Base-by-base conservation (phyloP, 179 eudicot species). In the Silene coronaria region DNA sequence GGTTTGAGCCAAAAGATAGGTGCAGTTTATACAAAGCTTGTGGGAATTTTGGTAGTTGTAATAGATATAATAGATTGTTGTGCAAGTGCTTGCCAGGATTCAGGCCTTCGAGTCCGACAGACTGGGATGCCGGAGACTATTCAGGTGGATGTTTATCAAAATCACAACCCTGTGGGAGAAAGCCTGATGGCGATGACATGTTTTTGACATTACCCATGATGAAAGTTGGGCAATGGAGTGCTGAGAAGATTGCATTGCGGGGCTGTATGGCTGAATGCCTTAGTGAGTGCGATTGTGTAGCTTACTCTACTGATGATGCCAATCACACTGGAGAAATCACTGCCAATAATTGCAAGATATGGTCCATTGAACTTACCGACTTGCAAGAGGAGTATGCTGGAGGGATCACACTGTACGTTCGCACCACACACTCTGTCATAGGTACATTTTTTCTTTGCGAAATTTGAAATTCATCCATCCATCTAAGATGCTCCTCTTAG, bases 41-140 rank as follows among this genome's bases (percentile, higher is more conserved):
- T 75, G 86, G 87, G 2, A 4, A 45, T 51, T 67, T 78, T 71
- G 80, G 79, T 16, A 69, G 70, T 53, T 86, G 87, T 63, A 76
- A 78, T 69, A 71, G 61, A 12, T 21, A 65, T 17, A 57, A 27
- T 10, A 11, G 51, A 13, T 23, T 61, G 21, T 13, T 30, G 17
- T 86, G 88, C 64, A 69, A 42, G 19, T 83, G 88, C 51, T 76
- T 79, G 72, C 76, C 76, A 6, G 88, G 86, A 3, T 86, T 79
- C 38, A 10, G 3, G 5, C 85, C 83, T 32, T 23, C 11, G 16
- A 5, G 0, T 27, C 63, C 27, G 1, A 6, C 57, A 7, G 66
- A 68, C 21, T 86, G 86, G 86, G 55, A 36, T 12, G 16, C 5
- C 8, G 65, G 58, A n/a, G 55, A 71, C 30, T 70, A 73, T 75